Evolutionary conservation across 1,284 basidiomycete species (phyloP), one percentile per base, ranked within the genome.

Genomic region (Sporisorium scitamineum): DNA sequence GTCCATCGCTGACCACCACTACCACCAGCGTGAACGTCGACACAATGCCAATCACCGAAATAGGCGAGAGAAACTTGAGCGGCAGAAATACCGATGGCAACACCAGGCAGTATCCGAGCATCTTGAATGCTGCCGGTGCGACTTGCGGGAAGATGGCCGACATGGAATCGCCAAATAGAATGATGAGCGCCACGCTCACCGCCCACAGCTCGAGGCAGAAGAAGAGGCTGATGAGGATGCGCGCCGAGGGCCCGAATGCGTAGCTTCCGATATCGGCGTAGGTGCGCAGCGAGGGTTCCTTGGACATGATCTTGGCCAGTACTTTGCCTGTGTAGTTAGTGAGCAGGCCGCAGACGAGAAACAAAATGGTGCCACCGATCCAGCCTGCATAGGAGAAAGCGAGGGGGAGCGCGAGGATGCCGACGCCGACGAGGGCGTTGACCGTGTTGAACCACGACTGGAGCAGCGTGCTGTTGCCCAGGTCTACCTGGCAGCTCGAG

Each of bases 1-100:
- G 87, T 0, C 95, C 95, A 84, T 98, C 95, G 57, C 92, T 87
- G 45, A 96, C 87, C 71, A 98, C 89, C 42, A 96, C 94, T 51
- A 89, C 77, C 52, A 95, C 89, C 52, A 97, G 89, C 34, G 93
- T 87, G 22, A 78, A 71, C 6, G 79, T 80, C 24, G 75, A 81
- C 5, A 94, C 54, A 48, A 85, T 84, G 22, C 83, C 83, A 29
- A 85, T 67, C 24, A 85, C 76, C 11, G 78, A 81, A 47, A 84
- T 76, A 9, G 82, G 82, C 41, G 78, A 80, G 10, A 85, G 64
- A 37, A 80, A 74, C 32, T 66, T 67, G 26, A 84, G 63, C 13
- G 83, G 83, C 5, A 85, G 53, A 31, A 85, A 84, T 20, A 84
- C 68, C 24, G 79, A 81, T 2, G 83, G 83, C 1, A 81, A 54